phyloP scores from a whole-genome alignment of 768 basidiomycete genomes.

The Mycena vulgaris region DNA sequence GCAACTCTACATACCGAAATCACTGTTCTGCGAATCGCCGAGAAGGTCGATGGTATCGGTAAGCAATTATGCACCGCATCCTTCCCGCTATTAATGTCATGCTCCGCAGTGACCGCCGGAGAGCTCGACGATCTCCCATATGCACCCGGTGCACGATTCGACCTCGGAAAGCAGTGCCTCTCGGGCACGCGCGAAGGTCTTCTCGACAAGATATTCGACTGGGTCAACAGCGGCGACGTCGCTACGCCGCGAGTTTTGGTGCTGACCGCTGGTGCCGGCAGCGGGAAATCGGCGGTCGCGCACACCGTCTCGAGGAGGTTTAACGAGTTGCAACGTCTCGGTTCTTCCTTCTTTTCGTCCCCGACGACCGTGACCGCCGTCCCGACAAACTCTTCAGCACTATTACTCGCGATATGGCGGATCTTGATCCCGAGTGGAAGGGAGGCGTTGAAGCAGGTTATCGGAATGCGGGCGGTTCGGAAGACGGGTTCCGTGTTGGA shows the following conservation, averaged over 20 bases:
- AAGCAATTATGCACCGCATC: neutral
- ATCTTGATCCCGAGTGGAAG: slow-evolving; percentile 23
- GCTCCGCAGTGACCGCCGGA: neutral
- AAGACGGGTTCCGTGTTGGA: slow-evolving; percentile 18
- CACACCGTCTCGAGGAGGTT: slow-evolving; percentile 19
- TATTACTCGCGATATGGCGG: slow-evolving; percentile 24
- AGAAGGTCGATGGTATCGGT: slow-evolving; percentile 25
- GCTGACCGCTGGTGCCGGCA: slow-evolving; percentile 6
- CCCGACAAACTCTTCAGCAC: slow-evolving; percentile 27
- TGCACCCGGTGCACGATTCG: slow-evolving; percentile 18
- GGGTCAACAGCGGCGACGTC: slow-evolving; percentile 15
- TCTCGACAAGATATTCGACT: slow-evolving; percentile 19
- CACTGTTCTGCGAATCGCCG: slow-evolving; percentile 34
- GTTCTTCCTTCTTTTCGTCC: slow-evolving; percentile 30
- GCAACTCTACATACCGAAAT: slow-evolving; percentile 33
- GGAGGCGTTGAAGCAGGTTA: neutral
- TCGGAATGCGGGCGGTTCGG: slow-evolving; percentile 2
- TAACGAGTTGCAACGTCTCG: slow-evolving; percentile 16
- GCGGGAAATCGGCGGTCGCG: slow-evolving; percentile 28
- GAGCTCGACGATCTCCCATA: slow-evolving; percentile 23
- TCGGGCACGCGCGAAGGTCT: slow-evolving; percentile 14
- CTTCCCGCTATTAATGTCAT: neutral
- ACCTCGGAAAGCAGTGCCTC: slow-evolving; percentile 25
- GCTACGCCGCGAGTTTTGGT: slow-evolving; percentile 9
- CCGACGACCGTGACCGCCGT: neutral